Percentiles rank a stretch among this genome's conserved stretches.
These are phyloP conservation scores for Gonapodya prolifera DNA, from an alignment of 192 early-diverging fungal genomes.

Conservation along the genomic window DNA sequence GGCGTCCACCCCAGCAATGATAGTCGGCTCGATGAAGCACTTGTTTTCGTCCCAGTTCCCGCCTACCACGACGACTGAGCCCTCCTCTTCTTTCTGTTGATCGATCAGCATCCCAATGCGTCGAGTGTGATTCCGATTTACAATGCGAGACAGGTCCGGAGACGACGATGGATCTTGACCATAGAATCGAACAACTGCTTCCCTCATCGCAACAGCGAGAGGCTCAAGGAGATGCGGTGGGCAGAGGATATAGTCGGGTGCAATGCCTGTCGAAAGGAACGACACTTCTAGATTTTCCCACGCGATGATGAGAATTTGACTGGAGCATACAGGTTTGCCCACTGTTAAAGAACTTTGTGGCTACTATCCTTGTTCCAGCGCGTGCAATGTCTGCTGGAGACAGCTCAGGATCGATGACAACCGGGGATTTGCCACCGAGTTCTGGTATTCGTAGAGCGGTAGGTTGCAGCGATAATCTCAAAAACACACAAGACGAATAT, in stretches of 20 bases:
- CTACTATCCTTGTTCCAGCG: constrained; percentile 60
- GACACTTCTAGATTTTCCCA: constrained; percentile 13
- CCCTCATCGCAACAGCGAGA: constrained; percentile 42
- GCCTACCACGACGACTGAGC: constrained; percentile 34
- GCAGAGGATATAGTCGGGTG: constrained; percentile 73
- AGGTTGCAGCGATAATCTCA: too few species aligned
- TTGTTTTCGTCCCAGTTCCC: constrained; percentile 38
- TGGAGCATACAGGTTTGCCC: constrained; percentile 56
- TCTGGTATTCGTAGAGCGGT: too few species aligned
- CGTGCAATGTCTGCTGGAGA: constrained; percentile 46
- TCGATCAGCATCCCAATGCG: constrained; percentile 46
- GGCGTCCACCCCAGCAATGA: constrained; percentile 57
- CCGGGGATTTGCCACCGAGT: constrained; percentile 82
- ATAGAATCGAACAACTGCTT: constrained; percentile 26
- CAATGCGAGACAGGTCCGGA: constrained; percentile 51
- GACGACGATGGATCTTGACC: constrained; percentile 32
- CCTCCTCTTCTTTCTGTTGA: constrained; percentile 18
- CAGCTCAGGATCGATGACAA: constrained; percentile 32
- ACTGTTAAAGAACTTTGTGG: constrained; percentile 70
- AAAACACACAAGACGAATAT: neutral
- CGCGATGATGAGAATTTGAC: neutral
- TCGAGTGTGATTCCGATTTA: constrained; percentile 54
- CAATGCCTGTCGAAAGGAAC: too few species aligned
- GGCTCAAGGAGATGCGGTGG: constrained; percentile 37
- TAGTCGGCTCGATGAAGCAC: constrained; percentile 63